phyloP scores from a whole-genome alignment of 345 rosid genomes.

The Litchi chinensis region DNA sequence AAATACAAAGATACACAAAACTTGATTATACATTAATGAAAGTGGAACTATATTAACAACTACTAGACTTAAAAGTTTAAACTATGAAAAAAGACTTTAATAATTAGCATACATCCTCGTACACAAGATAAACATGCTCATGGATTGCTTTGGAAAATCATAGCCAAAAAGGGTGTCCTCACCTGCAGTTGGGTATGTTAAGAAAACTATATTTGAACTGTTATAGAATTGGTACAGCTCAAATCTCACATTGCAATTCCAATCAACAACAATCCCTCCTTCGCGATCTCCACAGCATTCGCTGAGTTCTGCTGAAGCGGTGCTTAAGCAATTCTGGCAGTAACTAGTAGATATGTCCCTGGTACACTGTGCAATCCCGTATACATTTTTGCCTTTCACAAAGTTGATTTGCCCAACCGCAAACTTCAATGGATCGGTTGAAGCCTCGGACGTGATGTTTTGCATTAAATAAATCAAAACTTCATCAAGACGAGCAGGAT shows the following conservation, averaged over 20 bases:
- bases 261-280: constrained; percentile 39
- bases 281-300: constrained; percentile 18
- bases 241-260: constrained; percentile 41
- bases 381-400: constrained; percentile 16
- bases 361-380: constrained; percentile 44
- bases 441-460: constrained; percentile 24
- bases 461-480: constrained; percentile 24
- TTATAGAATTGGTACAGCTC: constrained; percentile 35
- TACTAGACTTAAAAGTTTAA: neutral
- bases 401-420: constrained; percentile 26
- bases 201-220: constrained; percentile 17
- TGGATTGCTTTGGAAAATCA: neutral
- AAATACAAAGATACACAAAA: neutral
- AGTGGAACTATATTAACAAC: neutral
- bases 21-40: too few relatives aligned
- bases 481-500: constrained; percentile 19
- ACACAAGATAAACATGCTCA: too few relatives aligned
- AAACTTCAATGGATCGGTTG: constrained; percentile 25
- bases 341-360: constrained; percentile 27
- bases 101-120: too few relatives aligned
- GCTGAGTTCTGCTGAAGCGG: constrained; percentile 29
- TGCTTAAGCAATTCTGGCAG: constrained; percentile 25
- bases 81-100: too few relatives aligned
- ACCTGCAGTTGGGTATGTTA: constrained; percentile 30
- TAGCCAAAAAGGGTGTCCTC: neutral